Conservation (phyloP, 2,329 filamentous ascomycete genomes). For the Scedosporium boydii region DNA sequence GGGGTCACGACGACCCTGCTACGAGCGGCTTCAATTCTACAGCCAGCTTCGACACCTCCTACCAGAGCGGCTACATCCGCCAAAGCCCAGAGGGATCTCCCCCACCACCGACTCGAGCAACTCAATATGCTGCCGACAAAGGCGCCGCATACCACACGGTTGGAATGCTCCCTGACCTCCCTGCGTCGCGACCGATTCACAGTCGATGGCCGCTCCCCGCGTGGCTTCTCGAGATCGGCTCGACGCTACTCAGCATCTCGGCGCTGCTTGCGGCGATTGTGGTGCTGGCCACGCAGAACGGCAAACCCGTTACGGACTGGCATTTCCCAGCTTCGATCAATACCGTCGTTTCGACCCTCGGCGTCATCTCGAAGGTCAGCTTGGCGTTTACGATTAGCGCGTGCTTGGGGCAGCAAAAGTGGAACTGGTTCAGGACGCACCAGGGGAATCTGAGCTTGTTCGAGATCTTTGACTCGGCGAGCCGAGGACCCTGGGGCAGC, state of each 20-base stretch:
- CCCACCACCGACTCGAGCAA: background rate
- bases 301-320: background rate
- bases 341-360: background rate
- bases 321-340: background rate
- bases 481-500: background rate
- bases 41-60: background rate
- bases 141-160: background rate
- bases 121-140: background rate
- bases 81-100: background rate
- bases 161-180: background rate
- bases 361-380: background rate
- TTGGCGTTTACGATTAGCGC: background rate
- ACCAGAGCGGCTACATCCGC: background rate
- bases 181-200: background rate
- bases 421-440: slow-evolving; percentile 1
- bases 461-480: background rate
- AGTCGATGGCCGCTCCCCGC: background rate
- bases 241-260: background rate
- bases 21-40: background rate
- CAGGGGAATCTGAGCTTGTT: background rate
- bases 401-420: background rate
- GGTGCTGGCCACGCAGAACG: background rate
- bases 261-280: background rate
- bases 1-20: background rate
- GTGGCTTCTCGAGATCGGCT: background rate